Conservation (phyloP, 371 early-diverging fungal species). For the Lichtheimia ramosa region DNA sequence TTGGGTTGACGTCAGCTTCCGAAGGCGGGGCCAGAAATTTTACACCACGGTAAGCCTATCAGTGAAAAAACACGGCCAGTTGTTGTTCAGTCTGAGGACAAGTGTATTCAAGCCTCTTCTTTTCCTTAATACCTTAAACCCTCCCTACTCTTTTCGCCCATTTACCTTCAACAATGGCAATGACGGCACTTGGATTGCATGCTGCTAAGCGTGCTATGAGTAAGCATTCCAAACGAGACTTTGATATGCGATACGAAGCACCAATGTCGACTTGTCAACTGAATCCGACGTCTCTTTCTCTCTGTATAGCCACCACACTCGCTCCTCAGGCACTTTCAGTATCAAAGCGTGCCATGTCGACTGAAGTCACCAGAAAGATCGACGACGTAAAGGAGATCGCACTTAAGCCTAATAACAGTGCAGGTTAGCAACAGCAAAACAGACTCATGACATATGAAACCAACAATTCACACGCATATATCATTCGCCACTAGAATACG, state of each 20-base stretch:
- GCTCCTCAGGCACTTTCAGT: slow-evolving; percentile 29
- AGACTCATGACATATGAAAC: too few relatives aligned
- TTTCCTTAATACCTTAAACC: slow-evolving; percentile 5
- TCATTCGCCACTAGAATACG: slow-evolving; percentile 54
- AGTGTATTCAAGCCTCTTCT: slow-evolving; percentile 1
- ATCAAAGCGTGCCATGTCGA: slow-evolving; percentile 43
- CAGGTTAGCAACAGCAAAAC: slow-evolving; percentile 20
- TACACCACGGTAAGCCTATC: not conserved
- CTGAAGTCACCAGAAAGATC: slow-evolving; percentile 47
- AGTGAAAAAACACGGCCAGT: slow-evolving; percentile 1
- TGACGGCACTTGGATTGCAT: slow-evolving; percentile 51
- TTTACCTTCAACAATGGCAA: slow-evolving; percentile 27
- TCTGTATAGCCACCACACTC: slow-evolving; percentile 21
- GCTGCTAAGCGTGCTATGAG: slow-evolving; percentile 50
- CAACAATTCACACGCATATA: not conserved
- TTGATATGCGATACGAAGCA: too few relatives aligned
- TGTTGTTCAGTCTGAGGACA: not conserved
- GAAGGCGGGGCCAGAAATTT: too few relatives aligned
- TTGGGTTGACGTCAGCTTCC: too few relatives aligned
- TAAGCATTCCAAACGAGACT: slow-evolving; percentile 17
- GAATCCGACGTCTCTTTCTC: too few relatives aligned
- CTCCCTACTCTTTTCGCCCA: slow-evolving; percentile 42
- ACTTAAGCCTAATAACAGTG: slow-evolving; percentile 49
- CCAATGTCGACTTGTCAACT: too few relatives aligned
- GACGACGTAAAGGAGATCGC: slow-evolving; percentile 50